Base-by-base conservation (phyloP, 1,139 yeast species). In the Magnusiomyces sp. region DNA sequence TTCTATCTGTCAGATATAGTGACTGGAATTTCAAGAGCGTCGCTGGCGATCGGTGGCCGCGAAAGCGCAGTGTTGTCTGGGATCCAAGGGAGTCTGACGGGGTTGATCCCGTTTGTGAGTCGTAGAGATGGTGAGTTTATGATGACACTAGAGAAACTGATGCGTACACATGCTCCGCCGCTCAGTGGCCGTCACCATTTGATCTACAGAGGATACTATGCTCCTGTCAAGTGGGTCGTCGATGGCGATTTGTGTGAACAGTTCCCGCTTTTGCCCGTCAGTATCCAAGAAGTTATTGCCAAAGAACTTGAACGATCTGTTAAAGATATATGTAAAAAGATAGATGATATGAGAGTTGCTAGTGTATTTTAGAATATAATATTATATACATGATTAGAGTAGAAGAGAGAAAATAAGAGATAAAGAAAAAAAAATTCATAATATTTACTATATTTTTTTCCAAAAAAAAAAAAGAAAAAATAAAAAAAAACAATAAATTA, bases 231-330 rank as follows among this genome's bases (percentile, higher is more conserved):
- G 56, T 76, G 80, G 50, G 81, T 86, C 1, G 74, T 92, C 43
- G 97, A 92, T 65, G 98, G 98, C 10, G 97, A 92, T 63, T 70
- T 87, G 31, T 71, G 92, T 48, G 97, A 88, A 59, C 64, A 66
- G 47, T 85, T 70, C 60, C 64, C 65, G 38, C 59, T 59, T 7
- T 63, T 83, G 37, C 61, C 66, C 1, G 62, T 62, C 0, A 66
- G 69, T 0, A 59, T 64, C 10, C 77, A 81, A 59, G 65, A 73
- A 34, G 62, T 60, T 37, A 72, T 86, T 43, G 80, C 86, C 0
- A 66, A 68, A 5, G 73, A 70, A 50, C 62, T 84, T 56, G 85
- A 80, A 42, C 70, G 81, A 53, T 66, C 77, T 0, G 78, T 81
- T 0, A 65, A 71, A 49, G 89, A 83, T 41, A 74, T 87, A 9